Evolutionary conservation across 2,329 filamentous ascomycete genomes (phyloP), one percentile per base, ranked within the genome.

Genomic region (Epichloe elymi): DNA sequence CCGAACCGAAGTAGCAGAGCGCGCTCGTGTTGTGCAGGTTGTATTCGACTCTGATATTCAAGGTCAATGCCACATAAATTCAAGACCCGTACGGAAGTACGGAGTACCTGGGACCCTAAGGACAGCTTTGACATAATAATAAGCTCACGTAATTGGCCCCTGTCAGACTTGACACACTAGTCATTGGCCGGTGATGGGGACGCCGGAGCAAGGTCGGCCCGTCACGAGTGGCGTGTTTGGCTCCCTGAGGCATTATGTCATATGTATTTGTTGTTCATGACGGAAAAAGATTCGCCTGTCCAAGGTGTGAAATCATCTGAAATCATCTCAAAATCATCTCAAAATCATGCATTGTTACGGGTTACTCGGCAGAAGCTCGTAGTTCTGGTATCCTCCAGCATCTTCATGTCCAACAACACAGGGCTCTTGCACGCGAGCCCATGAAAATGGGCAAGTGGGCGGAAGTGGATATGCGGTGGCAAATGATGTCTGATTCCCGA

Each of bases 91-190:
- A n/a, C 36, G 15, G 36, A 14, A 30, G 36, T 38, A n/a, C 36
- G 15, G 36, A 14, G 42, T 19, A 17, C 26, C 26, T 35, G 43
- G 19, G 35, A 15, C 35, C 46, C 45, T 45, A n/a, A 51, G 49
- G 49, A 50, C 48, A 51, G 48, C 41, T 51, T 51, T 44, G 50
- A 52, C 51, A 52, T 11, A 19, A 19, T 19, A 2, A 2, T 19
- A 37, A 48, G 17, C 23, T 19, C 19, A n/a, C 41, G 26, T 33
- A 48, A 50, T 44, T 15, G 39, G 38, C 43, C 49, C 49, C 36
- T 51, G 49, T 41, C 30, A 12, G 38, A 37, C 8, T 26, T 26
- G 14, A 17, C 3, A 12, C n/a, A 38, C 26, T n/a, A 4, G 19
- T 33, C 39, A 48, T 48, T 42, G 45, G 49, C 20, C 8, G 23